These are phyloP conservation scores for Falciphora oryzae DNA, from an alignment of 2,329 filamentous ascomycete species.

Conservation along the genomic window DNA sequence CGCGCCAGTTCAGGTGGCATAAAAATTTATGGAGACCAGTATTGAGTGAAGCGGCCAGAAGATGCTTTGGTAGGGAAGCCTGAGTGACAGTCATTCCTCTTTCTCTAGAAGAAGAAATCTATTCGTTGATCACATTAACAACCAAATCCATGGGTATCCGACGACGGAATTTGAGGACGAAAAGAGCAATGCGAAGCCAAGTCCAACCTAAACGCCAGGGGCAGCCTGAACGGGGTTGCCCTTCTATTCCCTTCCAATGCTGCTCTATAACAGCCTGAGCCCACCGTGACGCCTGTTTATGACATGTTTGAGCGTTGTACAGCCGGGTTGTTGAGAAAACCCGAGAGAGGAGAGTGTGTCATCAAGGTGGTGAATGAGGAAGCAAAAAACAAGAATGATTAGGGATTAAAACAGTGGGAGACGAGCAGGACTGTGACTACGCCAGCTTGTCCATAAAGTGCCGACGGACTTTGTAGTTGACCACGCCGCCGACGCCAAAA, in stretches of 20 bases:
- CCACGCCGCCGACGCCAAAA: conserved; percentile 82
- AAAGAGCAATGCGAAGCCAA: background rate
- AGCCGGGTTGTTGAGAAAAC: background rate
- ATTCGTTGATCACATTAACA: background rate
- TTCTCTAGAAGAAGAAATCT: background rate
- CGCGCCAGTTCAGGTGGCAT: too few relatives aligned
- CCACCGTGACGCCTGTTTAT: background rate
- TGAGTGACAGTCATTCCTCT: background rate
- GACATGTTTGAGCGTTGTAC: background rate
- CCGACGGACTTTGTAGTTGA: conserved; percentile 68
- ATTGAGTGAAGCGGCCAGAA: too few relatives aligned
- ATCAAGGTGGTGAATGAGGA: background rate
- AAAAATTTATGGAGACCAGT: too few relatives aligned
- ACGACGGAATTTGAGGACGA: background rate
- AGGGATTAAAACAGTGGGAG: conserved; percentile 3
- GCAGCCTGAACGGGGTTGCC: background rate
- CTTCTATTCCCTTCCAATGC: background rate
- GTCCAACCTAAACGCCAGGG: background rate
- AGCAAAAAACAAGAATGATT: background rate
- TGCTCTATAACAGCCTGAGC: background rate
- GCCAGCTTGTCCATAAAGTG: conserved; percentile 58
- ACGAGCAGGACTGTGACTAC: conserved; percentile 14
- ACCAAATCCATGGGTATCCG: background rate
- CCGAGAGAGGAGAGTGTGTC: background rate
- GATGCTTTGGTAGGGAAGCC: too few relatives aligned